Percentiles rank a stretch among this genome's conserved stretches.
Conservation (phyloP, 306 rosid species). For the Styphnolobium japonicum region DNA sequence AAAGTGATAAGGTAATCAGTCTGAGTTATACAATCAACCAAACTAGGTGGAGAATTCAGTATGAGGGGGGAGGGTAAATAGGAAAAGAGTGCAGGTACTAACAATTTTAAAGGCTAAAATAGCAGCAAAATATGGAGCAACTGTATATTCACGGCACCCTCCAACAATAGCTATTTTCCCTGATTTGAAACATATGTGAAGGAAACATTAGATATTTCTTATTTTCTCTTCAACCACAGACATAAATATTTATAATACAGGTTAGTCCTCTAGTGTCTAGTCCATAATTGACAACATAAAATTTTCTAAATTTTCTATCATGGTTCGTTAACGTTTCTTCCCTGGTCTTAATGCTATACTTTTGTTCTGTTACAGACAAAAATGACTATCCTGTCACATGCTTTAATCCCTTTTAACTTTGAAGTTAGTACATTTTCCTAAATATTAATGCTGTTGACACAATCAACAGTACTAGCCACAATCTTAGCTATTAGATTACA, state of each 20-base stretch:
- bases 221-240: neutral
- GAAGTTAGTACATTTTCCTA: too few relatives aligned
- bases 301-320: neutral
- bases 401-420: too few relatives aligned
- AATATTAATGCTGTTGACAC: too few relatives aligned
- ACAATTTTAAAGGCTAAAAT: constrained; percentile 89
- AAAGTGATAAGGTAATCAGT: neutral
- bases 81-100: constrained; percentile 21
- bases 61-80: neutral
- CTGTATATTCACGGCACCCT: constrained; percentile 98
- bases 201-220: neutral
- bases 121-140: constrained; percentile 97
- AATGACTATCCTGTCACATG: too few relatives aligned
- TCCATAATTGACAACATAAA: constrained; percentile 9
- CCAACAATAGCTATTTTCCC: constrained; percentile 92
- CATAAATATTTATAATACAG: neutral
- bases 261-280: neutral
- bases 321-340: too few relatives aligned
- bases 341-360: too few relatives aligned
- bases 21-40: neutral
- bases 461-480: too few relatives aligned
- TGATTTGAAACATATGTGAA: constrained; percentile 40
- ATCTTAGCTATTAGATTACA: too few relatives aligned
- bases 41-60: neutral
- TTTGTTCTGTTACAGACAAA: too few relatives aligned